Percentiles rank a stretch among this genome's conserved stretches.
phyloP scores from a whole-genome alignment of 2,329 filamentous ascomycete species.

The Diaporthe citri region DNA sequence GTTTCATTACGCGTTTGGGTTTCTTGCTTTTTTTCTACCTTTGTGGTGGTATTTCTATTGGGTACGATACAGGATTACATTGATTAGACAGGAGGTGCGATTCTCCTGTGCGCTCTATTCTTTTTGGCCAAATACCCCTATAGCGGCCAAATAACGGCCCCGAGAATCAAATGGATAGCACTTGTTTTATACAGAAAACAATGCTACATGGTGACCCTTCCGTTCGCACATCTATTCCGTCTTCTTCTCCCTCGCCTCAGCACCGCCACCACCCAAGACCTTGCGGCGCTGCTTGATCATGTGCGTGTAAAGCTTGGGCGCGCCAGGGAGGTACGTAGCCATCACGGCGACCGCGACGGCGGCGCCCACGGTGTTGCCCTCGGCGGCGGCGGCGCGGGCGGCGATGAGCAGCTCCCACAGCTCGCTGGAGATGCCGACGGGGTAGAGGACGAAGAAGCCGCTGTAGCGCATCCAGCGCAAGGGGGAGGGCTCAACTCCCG shows the following conservation, averaged over 20 bases:
- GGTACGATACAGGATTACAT: constrained; percentile 22
- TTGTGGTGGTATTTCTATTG: constrained; percentile 20
- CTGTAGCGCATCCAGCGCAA: constrained; percentile 91
- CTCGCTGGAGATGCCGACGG: constrained; percentile 90
- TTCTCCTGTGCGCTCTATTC: background rate
- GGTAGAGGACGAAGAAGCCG: constrained; percentile 93
- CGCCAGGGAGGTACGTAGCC: constrained; percentile 57
- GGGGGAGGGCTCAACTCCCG: constrained; percentile 68
- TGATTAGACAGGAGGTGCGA: background rate
- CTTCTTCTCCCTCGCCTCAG: constrained; percentile 54
- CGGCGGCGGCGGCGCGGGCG: constrained; percentile 66
- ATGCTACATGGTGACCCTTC: background rate
- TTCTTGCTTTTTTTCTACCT: background rate
- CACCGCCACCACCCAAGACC: constrained; percentile 69
- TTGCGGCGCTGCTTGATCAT: constrained; percentile 94
- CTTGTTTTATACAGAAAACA: background rate
- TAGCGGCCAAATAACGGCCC: background rate
- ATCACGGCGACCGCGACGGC: constrained; percentile 41
- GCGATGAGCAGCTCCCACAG: constrained; percentile 82
- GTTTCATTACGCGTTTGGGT: background rate
- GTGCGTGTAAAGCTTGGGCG: constrained; percentile 90
- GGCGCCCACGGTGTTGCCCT: constrained; percentile 42
- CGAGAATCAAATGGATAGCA: constrained; percentile 10
- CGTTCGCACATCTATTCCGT: constrained; percentile 47
- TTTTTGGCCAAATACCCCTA: constrained; percentile 35